Evolutionary conservation across 371 early-diverging fungal species (phyloP).

Genomic region (Circinella minor): DNA sequence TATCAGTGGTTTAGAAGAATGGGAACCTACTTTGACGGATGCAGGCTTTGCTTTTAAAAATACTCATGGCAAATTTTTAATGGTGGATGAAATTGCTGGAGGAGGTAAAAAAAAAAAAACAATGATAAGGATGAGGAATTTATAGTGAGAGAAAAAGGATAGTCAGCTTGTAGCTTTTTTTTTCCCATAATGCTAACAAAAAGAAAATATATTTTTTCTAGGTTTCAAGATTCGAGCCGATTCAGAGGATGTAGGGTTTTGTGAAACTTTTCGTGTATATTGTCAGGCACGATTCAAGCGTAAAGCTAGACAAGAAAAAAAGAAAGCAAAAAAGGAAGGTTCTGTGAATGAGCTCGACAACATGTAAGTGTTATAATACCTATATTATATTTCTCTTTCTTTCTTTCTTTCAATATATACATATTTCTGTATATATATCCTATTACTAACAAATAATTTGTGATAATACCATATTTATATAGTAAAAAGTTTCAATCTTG

Average conservation of each 20-base stretch:
- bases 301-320: conserved; percentile 43
- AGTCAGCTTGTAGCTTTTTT: too few relatives aligned
- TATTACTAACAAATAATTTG: neutral
- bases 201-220: conserved; percentile 5
- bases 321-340: conserved; percentile 29
- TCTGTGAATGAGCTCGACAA: conserved; percentile 37
- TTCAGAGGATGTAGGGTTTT: conserved; percentile 73
- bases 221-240: conserved; percentile 70
- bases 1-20: conserved; percentile 82
- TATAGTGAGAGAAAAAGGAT: too few relatives aligned
- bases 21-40: conserved; percentile 71
- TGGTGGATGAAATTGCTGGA: conserved; percentile 66
- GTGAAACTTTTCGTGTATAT: conserved; percentile 73
- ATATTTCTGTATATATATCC: neutral
- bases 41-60: conserved; percentile 77
- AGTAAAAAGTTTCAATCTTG: conserved; percentile 73
- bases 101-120: conserved; percentile 30
- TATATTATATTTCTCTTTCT: too few relatives aligned
- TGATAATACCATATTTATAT: conserved; percentile 12
- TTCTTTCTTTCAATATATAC: too few relatives aligned
- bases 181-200: too few relatives aligned
- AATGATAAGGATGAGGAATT: neutral
- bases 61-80: conserved; percentile 63
- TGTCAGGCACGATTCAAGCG: conserved; percentile 70
- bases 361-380: conserved; percentile 36